Evolutionary conservation across 805 yeast genomes (phyloP), one percentile per base, ranked within the genome.

Genomic region (Komagataella mondaviorum): DNA sequence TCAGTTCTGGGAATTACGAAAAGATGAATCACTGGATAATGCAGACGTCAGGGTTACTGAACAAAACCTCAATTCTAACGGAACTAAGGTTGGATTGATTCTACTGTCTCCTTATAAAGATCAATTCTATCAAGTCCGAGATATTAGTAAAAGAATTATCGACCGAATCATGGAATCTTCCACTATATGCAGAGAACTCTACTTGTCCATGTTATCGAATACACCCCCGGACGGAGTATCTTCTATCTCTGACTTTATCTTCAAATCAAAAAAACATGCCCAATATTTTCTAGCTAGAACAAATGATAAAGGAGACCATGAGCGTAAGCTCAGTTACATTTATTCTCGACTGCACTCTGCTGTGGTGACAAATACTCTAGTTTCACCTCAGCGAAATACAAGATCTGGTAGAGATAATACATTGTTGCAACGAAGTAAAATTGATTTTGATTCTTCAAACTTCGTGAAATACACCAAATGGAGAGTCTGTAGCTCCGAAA

Each of bases 71-170:
- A 18, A 53, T 23, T 59, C 58, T 3, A 64, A 62, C 45, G 56
- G 58, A 1, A 58, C 64, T 10, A 67, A 64, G 51, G 57, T 75
- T 2, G 71, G 73, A 1, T 57, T 77, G 18, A 72, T 77, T 2
- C 53, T 77, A n/a, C 68, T 78, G 6, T 77, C 85, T 52, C 83
- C 89, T 1, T 88, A 81, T 63, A 85, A 84, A 61, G 86, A 85
- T 59, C 72, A 88, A 1, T 91, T 91, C 60, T 88, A 77, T 62
- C 83, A 81, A 51, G 75, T 91, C 74, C 80, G 87, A 54, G 72
- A 75, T 36, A 72, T 81, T 2, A 78, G 86, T 0, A 69, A 72
- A 39, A 69, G 70, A 30, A 74, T 89, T 14, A 64, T 83, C 17
- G 63, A 62, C 12, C 65, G 67, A 6, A 55, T 82, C 39, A 61